Evolutionary conservation across 2,329 filamentous ascomycete species (phyloP), one percentile per base, ranked within the genome.

Genomic region (Pyricularia sp.): DNA sequence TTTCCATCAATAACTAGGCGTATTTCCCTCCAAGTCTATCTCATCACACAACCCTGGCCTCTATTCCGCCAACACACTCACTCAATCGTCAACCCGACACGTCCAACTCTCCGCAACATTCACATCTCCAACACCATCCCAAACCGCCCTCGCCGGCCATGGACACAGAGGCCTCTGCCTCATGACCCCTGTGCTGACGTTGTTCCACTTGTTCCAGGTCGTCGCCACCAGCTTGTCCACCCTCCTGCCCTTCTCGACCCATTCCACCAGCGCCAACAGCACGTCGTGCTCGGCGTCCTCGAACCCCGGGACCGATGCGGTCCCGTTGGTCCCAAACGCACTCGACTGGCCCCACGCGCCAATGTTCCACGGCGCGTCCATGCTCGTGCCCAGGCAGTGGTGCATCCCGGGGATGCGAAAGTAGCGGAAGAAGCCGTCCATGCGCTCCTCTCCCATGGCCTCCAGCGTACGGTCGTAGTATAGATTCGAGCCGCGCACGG

Each of bases 361-460:
- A 59, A 81, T 75, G 68, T 76, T 74, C 76, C 77, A 80, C 6
- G 79, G 79, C 25, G 78, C 78, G 17, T 69, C 36, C 4, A 72
- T 70, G 36, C 75, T 72, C 11, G 77, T 73, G 31, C 71, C 69
- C 42, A 69, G 70, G 69, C 85, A 87, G 72, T 87, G 85, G 4
- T 75, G 77, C 77, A 86, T 81, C 0, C 84, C 85, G 1, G 84
- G 83, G 6, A 86, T 79, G 4, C 78, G 74, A 73, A 86, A 86
- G 71, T 84, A 78, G 1, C 79, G 74, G 75, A 85, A 87, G 73
- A 84, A 84, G 20, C 71, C 64, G 31, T 71, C 69, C 10, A 72
- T 70, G 14, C 70, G 69, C 6, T 69, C 59, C 67, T 12, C 50
- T 3, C 73, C 75, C 78, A 85, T 81, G 0, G 78, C 80, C 1